phyloP scores from a whole-genome alignment of 805 yeast species.

The Yarrowia yakushimensis region DNA sequence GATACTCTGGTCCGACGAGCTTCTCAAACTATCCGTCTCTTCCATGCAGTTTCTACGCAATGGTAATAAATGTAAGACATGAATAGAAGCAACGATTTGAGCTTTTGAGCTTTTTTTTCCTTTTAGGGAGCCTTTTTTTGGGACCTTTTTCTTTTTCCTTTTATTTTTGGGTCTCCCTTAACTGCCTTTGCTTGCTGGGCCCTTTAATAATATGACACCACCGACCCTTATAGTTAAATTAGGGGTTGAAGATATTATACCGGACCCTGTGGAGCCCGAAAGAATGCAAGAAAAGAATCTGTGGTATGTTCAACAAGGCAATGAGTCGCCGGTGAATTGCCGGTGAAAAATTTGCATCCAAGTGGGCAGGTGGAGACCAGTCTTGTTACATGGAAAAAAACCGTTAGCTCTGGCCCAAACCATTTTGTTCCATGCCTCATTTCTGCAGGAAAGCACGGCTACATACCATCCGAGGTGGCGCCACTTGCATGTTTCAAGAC shows the following conservation, averaged over 20 bases:
- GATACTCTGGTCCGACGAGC: too few relatives aligned
- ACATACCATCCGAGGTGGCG: constrained; percentile 3
- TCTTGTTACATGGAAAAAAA: neutral
- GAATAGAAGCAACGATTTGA: neutral
- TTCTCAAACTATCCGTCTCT: neutral
- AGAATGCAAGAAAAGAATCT: too few relatives aligned
- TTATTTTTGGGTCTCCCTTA: too few relatives aligned
- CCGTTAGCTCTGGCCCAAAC: neutral
- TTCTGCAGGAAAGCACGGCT: constrained; percentile 4
- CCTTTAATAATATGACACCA: too few relatives aligned
- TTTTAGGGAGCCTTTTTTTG: too few relatives aligned
- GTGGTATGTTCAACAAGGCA: too few relatives aligned
- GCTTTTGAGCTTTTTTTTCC: neutral
- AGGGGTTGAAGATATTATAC: too few relatives aligned
- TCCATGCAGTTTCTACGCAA: constrained; percentile 1
- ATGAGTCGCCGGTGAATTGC: too few relatives aligned
- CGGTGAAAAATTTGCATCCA: neutral
- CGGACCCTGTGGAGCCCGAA: too few relatives aligned
- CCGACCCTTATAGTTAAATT: neutral
- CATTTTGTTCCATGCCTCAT: neutral
- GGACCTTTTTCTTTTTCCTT: too few relatives aligned
- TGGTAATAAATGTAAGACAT: neutral
- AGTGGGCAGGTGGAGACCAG: constrained; percentile 11
- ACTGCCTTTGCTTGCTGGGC: too few relatives aligned
- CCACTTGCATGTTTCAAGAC: neutral